Evolutionary conservation across 2,329 filamentous ascomycete species (phyloP).

Genomic region (Cercospora sojina): DNA sequence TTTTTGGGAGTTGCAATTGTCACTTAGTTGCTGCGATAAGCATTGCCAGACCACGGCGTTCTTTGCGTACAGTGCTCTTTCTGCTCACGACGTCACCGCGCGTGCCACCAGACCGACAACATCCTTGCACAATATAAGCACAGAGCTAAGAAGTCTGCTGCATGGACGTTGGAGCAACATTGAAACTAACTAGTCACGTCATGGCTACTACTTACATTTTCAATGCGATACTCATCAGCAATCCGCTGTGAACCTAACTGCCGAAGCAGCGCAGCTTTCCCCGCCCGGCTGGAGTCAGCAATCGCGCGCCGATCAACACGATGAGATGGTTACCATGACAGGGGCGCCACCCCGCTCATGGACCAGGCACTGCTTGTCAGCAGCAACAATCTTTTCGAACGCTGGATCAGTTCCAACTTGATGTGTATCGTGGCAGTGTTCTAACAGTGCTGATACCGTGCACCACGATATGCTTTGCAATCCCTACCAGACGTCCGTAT

Average conservation of each 20-base stretch:
- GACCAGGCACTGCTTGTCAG: background rate
- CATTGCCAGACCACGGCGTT: conserved; percentile 15
- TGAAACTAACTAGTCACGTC: background rate
- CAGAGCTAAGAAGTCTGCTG: background rate
- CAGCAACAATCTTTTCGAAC: background rate
- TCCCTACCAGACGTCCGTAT: background rate
- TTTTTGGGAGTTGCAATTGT: conserved; percentile 21
- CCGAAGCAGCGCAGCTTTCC: background rate
- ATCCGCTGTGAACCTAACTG: background rate
- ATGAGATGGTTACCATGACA: background rate
- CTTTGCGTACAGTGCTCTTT: background rate
- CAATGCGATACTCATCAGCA: background rate
- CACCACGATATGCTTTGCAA: background rate
- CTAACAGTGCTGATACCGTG: background rate
- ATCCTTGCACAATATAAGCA: conserved; percentile 6
- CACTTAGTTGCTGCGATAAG: conserved; percentile 21
- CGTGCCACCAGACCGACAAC: background rate
- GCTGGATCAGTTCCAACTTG: background rate
- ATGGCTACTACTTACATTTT: background rate
- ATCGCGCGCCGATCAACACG: background rate
- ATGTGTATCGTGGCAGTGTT: background rate
- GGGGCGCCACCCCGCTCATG: background rate
- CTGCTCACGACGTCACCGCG: conserved; percentile 2
- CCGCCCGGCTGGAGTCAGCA: background rate
- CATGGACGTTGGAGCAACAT: background rate